phyloP scores from a whole-genome alignment of 257 asterid genomes.

The Verbena officinalis region DNA sequence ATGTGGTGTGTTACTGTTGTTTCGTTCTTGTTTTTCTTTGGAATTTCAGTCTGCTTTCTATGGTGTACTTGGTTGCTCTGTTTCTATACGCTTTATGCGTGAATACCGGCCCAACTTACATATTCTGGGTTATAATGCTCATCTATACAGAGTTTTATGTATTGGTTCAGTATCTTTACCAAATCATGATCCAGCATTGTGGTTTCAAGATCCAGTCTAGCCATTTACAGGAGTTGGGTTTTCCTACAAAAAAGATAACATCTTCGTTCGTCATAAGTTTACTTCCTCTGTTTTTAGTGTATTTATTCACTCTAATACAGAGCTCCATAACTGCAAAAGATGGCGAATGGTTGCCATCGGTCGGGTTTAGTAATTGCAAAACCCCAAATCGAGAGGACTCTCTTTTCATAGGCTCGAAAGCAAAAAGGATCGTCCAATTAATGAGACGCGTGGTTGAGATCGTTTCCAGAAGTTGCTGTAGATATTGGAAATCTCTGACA shows the following conservation, averaged over 20 bases:
- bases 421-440: constrained; percentile 46
- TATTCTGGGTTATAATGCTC: constrained; percentile 92
- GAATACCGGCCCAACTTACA: constrained; percentile 89
- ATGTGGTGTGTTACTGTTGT: constrained; percentile 91
- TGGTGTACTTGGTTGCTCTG: constrained; percentile 86
- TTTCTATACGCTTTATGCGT: constrained; percentile 93
- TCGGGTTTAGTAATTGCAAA: constrained; percentile 54
- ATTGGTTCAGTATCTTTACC: constrained; percentile 86
- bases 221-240: constrained; percentile 75
- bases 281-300: constrained; percentile 88
- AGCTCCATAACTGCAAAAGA: constrained; percentile 98
- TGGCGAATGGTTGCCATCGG: constrained; percentile 89
- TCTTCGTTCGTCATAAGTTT: constrained; percentile 87
- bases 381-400: constrained; percentile 40
- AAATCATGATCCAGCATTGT: constrained; percentile 91
- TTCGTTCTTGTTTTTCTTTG: constrained; percentile 85
- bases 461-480: constrained; percentile 58
- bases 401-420: constrained; percentile 48
- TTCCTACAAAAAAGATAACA: constrained; percentile 73
- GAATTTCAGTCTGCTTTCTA: constrained; percentile 97
- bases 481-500: constrained; percentile 97
- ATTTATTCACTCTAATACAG: constrained; percentile 89
- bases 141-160: constrained; percentile 87
- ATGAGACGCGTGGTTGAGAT: constrained; percentile 44
- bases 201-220: constrained; percentile 76